phyloP scores from a whole-genome alignment of 106 monocot species.

The Dendrobium nobile region DNA sequence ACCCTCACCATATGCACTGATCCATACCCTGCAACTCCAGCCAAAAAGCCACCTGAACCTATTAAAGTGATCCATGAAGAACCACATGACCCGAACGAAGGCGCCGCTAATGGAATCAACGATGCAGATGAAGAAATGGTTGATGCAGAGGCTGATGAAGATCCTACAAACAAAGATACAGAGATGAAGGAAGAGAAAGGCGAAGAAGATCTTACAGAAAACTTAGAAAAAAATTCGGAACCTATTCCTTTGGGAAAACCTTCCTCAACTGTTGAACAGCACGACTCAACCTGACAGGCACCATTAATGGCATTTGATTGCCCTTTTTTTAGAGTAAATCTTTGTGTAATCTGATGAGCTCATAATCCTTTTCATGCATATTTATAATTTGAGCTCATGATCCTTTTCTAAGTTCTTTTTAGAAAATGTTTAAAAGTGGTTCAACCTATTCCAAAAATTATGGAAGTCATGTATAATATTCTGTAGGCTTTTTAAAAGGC shows the following conservation, averaged over 20 bases:
- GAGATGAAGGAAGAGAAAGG: constrained; percentile 53
- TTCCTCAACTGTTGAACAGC: neutral
- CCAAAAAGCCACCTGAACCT: constrained; percentile 10
- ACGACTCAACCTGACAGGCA: neutral
- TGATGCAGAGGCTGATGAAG: constrained; percentile 52
- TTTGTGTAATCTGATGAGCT: neutral
- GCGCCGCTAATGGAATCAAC: constrained; percentile 35
- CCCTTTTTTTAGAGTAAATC: neutral
- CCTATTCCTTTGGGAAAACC: constrained; percentile 2
- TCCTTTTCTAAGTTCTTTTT: too few relatives aligned
- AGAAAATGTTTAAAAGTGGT: too few relatives aligned
- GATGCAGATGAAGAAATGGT: constrained; percentile 82
- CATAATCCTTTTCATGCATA: neutral
- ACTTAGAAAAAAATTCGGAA: constrained; percentile 2
- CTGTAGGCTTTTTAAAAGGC: too few relatives aligned
- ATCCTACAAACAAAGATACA: constrained; percentile 17
- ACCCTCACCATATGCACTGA: constrained; percentile 56
- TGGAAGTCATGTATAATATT: too few relatives aligned
- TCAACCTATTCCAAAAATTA: too few relatives aligned
- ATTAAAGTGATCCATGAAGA: constrained; percentile 11
- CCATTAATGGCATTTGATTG: neutral
- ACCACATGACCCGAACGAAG: neutral
- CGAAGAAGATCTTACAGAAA: constrained; percentile 3
- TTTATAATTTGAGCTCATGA: too few relatives aligned
- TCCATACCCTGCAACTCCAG: constrained; percentile 38